Base-by-base conservation (phyloP, 257 asterid species). In the Ballota nigra region DNA sequence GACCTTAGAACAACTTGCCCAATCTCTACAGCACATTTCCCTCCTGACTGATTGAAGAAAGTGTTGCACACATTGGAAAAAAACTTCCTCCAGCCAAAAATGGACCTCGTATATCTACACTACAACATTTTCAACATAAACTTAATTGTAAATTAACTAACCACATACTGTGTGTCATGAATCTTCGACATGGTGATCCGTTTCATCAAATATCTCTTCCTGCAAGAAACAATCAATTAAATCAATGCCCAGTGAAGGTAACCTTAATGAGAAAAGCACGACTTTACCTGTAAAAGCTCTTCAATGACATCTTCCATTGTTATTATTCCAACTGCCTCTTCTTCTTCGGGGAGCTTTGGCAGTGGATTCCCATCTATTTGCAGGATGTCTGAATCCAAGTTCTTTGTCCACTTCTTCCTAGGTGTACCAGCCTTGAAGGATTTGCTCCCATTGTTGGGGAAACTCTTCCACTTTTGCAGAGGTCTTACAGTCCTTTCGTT, bases 291-390 rank as follows among this genome's bases (percentile, higher is more conserved):
- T 72, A 91, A 81, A 64, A 94, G 98, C 85, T 95, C 98, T 80
- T 95, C 97, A 55, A 95, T 95, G 63, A 95, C 99, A 51, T 92
- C 99, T 80, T 95, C 98, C 98, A 95, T 89, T 29, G 99, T 92
- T 22, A 95, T 92, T 47, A 95, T 68, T 13, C 98, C 98, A 6
- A 95, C 97, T 0, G 94, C 96, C 84, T 89, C 98, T 76, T 89
- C 98, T 84, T 91, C 96, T 78, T 89, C 98, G 0, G 89, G 92
- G 38, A 89, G 83, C 69, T 72, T 87, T 15, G 97, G 99, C 64
- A 95, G 81, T 5, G 91, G 95, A 49, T 68, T 88, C 56, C 91
- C 97, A 52, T 94, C 96, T 38, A 92, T 89, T 71, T 83, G 81
- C 70, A 91, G 80, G 69, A 94, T 94, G 79, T 94, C 97, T 0